These are phyloP conservation scores for Paspalum vaginatum DNA, from an alignment of 176 grass and related monocot genomes.

Conservation along the genomic window DNA sequence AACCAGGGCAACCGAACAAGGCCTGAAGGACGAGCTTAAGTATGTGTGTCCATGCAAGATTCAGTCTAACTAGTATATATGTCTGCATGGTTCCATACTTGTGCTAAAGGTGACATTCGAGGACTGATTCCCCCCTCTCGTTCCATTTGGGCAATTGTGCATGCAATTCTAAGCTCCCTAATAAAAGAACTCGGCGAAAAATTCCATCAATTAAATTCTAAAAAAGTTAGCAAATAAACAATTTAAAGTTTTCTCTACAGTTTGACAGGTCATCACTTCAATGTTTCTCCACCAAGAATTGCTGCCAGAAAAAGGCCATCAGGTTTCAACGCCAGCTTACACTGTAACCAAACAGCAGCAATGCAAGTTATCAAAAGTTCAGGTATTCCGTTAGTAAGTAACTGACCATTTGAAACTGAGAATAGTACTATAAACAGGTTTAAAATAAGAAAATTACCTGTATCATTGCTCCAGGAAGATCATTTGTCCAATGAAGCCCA, in stretches of 20 bases:
- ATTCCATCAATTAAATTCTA: slow-evolving; percentile 3
- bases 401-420: background rate
- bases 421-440: background rate
- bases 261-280: slow-evolving; percentile 62
- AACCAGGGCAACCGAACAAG: too few relatives aligned
- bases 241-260: slow-evolving; percentile 11
- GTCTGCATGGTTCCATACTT: slow-evolving; percentile 50
- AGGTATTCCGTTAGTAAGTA: background rate
- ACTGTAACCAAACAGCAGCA: slow-evolving; percentile 56
- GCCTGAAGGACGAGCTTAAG: slow-evolving; percentile 4
- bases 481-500: slow-evolving; percentile 99
- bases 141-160: slow-evolving; percentile 96
- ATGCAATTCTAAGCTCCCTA: slow-evolving; percentile 97
- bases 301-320: slow-evolving; percentile 93
- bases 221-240: slow-evolving; percentile 25
- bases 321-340: slow-evolving; percentile 80
- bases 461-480: slow-evolving; percentile 97
- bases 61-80: background rate
- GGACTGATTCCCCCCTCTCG: slow-evolving; percentile 92
- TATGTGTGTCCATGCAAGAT: background rate
- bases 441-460: slow-evolving; percentile 48
- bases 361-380: slow-evolving; percentile 29
- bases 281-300: slow-evolving; percentile 92
- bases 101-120: slow-evolving; percentile 89
- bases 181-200: slow-evolving; percentile 31